A percentile compares a stretch with the other conserved stretches of the same genome.
Evolutionary conservation across 1,139 yeast species (phyloP).

Genomic region (Meyerozyma athensensis): DNA sequence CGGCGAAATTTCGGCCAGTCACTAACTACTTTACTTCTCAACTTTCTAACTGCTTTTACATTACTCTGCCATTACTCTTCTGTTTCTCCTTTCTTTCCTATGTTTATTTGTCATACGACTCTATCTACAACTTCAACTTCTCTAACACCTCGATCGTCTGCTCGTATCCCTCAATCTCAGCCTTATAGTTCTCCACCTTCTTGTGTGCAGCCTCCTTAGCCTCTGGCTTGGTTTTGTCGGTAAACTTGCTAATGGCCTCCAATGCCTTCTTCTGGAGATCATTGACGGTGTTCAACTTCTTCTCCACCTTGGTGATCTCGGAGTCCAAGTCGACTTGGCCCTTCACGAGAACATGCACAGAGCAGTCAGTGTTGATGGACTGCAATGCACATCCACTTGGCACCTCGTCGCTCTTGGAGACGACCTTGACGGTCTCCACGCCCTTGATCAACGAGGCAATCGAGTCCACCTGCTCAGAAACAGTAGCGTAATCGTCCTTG

Average conservation of each 20-base stretch:
- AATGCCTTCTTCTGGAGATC: slow-evolving; percentile 42
- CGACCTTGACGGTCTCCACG: slow-evolving; percentile 66
- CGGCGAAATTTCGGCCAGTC: too few species aligned
- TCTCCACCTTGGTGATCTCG: slow-evolving; percentile 77
- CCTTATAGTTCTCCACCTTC: slow-evolving; percentile 65
- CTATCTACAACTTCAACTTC: slow-evolving; percentile 55
- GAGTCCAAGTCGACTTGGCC: slow-evolving; percentile 92
- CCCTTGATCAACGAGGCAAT: slow-evolving; percentile 91
- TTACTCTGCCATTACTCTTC: too few species aligned
- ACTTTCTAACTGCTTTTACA: too few species aligned
- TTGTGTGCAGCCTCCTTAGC: slow-evolving; percentile 74
- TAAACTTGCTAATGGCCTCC: slow-evolving; percentile 63
- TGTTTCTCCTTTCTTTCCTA: too few species aligned
- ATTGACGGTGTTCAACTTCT: slow-evolving; percentile 62
- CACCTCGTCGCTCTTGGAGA: slow-evolving; percentile 46
- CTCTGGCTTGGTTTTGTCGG: slow-evolving; percentile 74
- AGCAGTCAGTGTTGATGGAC: slow-evolving; percentile 73
- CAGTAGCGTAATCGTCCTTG: slow-evolving; percentile 46
- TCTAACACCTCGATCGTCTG: slow-evolving; percentile 73
- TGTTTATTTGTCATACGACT: too few species aligned
- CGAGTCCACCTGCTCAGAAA: slow-evolving; percentile 69
- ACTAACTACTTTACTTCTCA: too few species aligned
- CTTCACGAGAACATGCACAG: slow-evolving; percentile 86
- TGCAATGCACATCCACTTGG: slow-evolving; percentile 90
- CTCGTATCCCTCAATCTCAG: slow-evolving; percentile 84